Evolutionary conservation across 139 green algal genomes (phyloP).

Genomic region (Chlorella sp.): DNA sequence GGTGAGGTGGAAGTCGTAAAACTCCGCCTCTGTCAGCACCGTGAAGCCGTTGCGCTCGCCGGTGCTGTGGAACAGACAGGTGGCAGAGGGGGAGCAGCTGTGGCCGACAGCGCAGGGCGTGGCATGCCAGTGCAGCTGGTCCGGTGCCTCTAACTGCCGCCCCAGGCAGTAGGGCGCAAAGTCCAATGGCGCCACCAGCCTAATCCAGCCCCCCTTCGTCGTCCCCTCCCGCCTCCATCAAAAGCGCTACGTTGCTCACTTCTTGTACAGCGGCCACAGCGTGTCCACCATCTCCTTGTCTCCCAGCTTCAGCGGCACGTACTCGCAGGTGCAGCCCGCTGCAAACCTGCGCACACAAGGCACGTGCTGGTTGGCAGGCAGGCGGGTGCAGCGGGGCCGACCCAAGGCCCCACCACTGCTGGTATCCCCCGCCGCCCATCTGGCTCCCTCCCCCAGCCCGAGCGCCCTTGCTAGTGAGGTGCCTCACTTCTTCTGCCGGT

Average conservation of each 20-base stretch:
- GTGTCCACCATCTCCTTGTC: slow-evolving; percentile 34
- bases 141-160: no score
- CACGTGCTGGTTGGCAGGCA: no score
- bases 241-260: background rate
- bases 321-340: slow-evolving; percentile 19
- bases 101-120: background rate
- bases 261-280: slow-evolving; percentile 51
- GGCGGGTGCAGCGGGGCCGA: no score
- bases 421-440: no score
- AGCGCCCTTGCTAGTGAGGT: no score
- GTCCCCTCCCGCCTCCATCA: no score
- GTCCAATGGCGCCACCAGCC: no score
- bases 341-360: slow-evolving; percentile 12
- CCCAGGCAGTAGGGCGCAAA: no score
- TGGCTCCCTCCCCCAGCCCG: no score
- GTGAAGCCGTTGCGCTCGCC: slow-evolving; percentile 55
- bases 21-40: slow-evolving; percentile 46
- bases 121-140: background rate
- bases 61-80: background rate
- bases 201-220: no score
- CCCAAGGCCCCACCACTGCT: no score
- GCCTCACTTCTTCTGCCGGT: slow-evolving; percentile 54
- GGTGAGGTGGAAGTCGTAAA: slow-evolving; percentile 50
- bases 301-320: slow-evolving; percentile 28
- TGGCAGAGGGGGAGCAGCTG: background rate